phyloP scores from a whole-genome alignment of 148 eudicot genomes.

The Pouteria glomerata region DNA sequence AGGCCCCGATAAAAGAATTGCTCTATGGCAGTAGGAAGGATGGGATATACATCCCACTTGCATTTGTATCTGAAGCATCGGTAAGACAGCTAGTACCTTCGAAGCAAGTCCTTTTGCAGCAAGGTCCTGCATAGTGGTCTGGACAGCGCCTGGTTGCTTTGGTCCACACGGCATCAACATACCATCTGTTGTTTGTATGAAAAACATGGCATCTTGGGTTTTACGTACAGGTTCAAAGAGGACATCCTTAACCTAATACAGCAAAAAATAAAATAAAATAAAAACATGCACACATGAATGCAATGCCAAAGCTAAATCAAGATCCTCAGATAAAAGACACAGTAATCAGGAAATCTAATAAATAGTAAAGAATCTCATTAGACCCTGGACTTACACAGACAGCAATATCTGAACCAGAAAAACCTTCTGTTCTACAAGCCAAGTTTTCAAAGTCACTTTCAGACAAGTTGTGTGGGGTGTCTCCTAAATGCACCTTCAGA shows the following conservation, averaged over 20 bases:
- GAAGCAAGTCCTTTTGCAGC: constrained; percentile 81
- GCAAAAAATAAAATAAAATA: not conserved
- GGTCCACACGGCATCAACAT: constrained; percentile 86
- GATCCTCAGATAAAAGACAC: not conserved
- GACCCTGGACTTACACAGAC: constrained; percentile 76
- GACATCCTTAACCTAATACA: constrained; percentile 91
- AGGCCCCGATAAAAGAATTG: not conserved
- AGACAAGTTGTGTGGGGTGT: constrained; percentile 80
- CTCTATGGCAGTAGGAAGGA: not conserved
- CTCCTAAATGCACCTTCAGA: constrained; percentile 89
- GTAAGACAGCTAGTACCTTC: constrained; percentile 52
- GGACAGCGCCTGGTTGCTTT: constrained; percentile 72
- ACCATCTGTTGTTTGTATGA: constrained; percentile 46
- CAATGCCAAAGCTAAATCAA: not conserved
- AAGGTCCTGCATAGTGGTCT: constrained; percentile 90
- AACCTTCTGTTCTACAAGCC: constrained; percentile 82
- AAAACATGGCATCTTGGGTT: constrained; percentile 97
- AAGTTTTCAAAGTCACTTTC: constrained; percentile 82
- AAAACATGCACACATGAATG: not conserved
- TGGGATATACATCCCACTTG: not conserved
- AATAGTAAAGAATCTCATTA: not conserved
- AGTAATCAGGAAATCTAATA: not conserved
- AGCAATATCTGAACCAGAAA: constrained; percentile 93
- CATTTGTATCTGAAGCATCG: not conserved
- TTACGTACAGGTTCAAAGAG: constrained; percentile 97